Base-by-base conservation (phyloP, 192 early-diverging fungal species). In the Thoreauomyces humboldtii region DNA sequence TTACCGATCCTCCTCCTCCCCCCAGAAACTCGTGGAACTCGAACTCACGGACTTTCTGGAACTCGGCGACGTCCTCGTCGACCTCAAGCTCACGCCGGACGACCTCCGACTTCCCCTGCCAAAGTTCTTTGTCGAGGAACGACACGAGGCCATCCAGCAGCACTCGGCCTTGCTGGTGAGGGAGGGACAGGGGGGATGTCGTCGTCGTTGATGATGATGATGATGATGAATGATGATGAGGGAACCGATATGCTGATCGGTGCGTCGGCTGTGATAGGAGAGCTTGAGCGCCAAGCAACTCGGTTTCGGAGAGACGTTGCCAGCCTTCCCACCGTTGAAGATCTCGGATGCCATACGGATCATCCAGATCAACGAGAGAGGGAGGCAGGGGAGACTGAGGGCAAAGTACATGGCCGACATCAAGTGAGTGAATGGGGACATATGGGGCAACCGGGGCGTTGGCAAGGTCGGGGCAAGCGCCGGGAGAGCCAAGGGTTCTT, bases 401-500 rank as follows among this genome's bases (percentile, higher is more conserved):
- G 84, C 81, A 28, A 86, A 85, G 63, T 85, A 86, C 56, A 86
- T 85, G 84, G 48, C 74, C 2, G 84, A 84, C 29, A 80, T 86
- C 58, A 76, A 72, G 81, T 83, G 65, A 4, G 60, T 61, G n/a
- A n/a, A n/a, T n/a, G n/a, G n/a, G n/a, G n/a, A n/a, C n/a, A n/a
- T n/a, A n/a, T n/a, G n/a, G n/a, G n/a, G n/a, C n/a, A n/a, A n/a
- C n/a, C n/a, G n/a, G n/a, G n/a, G n/a, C n/a, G n/a, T n/a, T n/a
- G n/a, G n/a, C n/a, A n/a, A n/a, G n/a, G n/a, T n/a, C n/a, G n/a
- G n/a, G n/a, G n/a, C n/a, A n/a, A n/a, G n/a, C n/a, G n/a, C n/a
- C n/a, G n/a, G n/a, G n/a, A n/a, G n/a, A n/a, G n/a, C n/a, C n/a
- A n/a, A n/a, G n/a, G n/a, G n/a, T n/a, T n/a, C n/a, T n/a, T n/a